A percentile compares a stretch with the other conserved stretches of the same genome.
phyloP scores from a whole-genome alignment of 1,139 yeast genomes.

The Hyphopichia pseudoburtonii region DNA sequence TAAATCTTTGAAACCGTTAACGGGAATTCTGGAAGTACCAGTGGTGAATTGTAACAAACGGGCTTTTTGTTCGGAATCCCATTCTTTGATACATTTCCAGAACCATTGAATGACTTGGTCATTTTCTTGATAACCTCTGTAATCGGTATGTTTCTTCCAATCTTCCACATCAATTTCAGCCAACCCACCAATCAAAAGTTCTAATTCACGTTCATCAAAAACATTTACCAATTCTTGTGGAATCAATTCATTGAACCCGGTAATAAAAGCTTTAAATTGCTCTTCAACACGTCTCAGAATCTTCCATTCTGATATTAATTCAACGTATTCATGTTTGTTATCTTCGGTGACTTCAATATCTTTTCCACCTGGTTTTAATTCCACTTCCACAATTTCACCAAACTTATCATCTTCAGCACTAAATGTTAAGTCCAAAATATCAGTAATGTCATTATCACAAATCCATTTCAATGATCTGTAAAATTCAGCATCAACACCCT shows the following conservation, averaged over 20 bases:
- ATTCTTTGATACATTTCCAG: conserved; percentile 90
- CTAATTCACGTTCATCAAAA: conserved; percentile 95
- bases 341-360: conserved; percentile 91
- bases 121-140: conserved; percentile 93
- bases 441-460: conserved; percentile 87
- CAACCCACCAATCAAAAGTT: conserved; percentile 94
- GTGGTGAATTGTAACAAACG: conserved; percentile 94
- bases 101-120: conserved; percentile 98
- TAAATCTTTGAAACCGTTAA: conserved; percentile 95
- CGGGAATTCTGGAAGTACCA: conserved; percentile 98
- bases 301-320: conserved; percentile 94
- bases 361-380: conserved; percentile 84
- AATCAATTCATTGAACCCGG: conserved; percentile 94
- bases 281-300: conserved; percentile 90
- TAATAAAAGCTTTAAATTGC: conserved; percentile 93
- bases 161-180: conserved; percentile 97
- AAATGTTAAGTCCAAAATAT: conserved; percentile 80
- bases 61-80: conserved; percentile 97
- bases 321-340: conserved; percentile 93
- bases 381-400: conserved; percentile 89
- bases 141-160: conserved; percentile 98
- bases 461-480: conserved; percentile 95
- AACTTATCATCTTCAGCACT: conserved; percentile 95
- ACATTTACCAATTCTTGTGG: conserved; percentile 96
- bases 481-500: conserved; percentile 97